Conservation (phyloP, 2,329 filamentous ascomycete genomes). For the Diaporthe citriasiana region DNA sequence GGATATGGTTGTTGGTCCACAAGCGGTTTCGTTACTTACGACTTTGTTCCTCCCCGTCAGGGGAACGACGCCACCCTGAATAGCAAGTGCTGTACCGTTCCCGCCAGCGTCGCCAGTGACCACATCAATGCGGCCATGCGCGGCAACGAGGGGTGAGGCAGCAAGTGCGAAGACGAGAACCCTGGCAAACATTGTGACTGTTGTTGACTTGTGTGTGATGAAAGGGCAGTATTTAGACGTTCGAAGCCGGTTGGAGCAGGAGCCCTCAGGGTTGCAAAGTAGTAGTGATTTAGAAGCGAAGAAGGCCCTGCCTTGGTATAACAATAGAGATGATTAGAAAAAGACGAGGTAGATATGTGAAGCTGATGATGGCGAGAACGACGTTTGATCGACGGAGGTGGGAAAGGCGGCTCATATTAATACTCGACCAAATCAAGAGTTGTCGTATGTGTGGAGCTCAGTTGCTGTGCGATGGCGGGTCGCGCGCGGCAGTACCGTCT, state of each 20-base stretch:
- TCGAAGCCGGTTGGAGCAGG: too few species aligned
- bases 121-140: slow-evolving; percentile 51
- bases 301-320: slow-evolving; percentile 41
- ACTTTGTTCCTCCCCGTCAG: slow-evolving; percentile 55
- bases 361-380: slow-evolving; percentile 20
- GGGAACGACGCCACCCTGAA: slow-evolving; percentile 57
- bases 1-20: background rate
- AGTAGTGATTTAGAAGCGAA: slow-evolving; percentile 36
- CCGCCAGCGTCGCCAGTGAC: slow-evolving; percentile 55
- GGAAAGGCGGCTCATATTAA: slow-evolving; percentile 24
- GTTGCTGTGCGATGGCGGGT: background rate
- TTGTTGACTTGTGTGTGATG: background rate
- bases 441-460: background rate
- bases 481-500: background rate
- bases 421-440: slow-evolving; percentile 18
- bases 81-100: slow-evolving; percentile 59
- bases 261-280: background rate
- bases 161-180: slow-evolving; percentile 48
- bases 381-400: background rate
- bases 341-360: slow-evolving; percentile 7
- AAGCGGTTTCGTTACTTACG: background rate
- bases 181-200: slow-evolving; percentile 48
- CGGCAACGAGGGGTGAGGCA: slow-evolving; percentile 48
- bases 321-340: slow-evolving; percentile 25
- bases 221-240: background rate